A percentile compares a stretch with the other conserved stretches of the same genome.
Conservation (phyloP, 2,329 filamentous ascomycete genomes). For the Colletotrichum navitas region DNA sequence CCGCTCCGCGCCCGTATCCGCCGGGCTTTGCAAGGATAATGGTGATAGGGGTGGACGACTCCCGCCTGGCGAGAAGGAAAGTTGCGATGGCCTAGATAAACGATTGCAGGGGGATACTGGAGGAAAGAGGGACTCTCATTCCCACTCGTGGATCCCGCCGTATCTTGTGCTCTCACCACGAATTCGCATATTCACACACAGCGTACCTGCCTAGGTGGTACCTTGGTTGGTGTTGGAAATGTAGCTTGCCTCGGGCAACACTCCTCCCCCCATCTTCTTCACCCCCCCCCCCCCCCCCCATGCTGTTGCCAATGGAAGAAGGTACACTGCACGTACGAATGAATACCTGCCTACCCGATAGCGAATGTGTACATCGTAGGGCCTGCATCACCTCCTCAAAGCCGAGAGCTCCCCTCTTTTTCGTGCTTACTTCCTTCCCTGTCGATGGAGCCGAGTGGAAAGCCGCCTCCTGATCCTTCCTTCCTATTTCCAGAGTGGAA, state of each 20-base stretch:
- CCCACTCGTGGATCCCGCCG: not conserved
- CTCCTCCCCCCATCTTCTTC: not conserved
- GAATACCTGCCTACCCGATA: not conserved
- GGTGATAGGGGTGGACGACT: constrained; percentile 3
- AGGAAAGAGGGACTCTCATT: not conserved
- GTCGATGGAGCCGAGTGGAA: constrained; percentile 32
- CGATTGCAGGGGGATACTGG: not conserved
- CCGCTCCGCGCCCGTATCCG: constrained; percentile 33
- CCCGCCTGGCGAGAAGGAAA: not conserved
- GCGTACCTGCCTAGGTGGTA: not conserved
- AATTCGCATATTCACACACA: not conserved
- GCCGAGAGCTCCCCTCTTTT: constrained; percentile 1
- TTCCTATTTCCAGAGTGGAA: constrained; percentile 1
- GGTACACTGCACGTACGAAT: not conserved
- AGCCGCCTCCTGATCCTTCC: constrained; percentile 23
- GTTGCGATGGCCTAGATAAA: not conserved
- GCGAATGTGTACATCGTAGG: not conserved
- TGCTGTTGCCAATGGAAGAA: not conserved
- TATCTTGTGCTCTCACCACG: not conserved
- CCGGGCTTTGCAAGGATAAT: constrained; percentile 13
- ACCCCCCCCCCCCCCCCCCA: not conserved
- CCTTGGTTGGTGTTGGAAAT: not conserved
- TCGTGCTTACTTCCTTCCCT: constrained; percentile 34
- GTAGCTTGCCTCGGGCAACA: not conserved
- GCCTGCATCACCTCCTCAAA: not conserved